phyloP scores from a whole-genome alignment of 805 yeast genomes.

The Candida lessepsii region DNA sequence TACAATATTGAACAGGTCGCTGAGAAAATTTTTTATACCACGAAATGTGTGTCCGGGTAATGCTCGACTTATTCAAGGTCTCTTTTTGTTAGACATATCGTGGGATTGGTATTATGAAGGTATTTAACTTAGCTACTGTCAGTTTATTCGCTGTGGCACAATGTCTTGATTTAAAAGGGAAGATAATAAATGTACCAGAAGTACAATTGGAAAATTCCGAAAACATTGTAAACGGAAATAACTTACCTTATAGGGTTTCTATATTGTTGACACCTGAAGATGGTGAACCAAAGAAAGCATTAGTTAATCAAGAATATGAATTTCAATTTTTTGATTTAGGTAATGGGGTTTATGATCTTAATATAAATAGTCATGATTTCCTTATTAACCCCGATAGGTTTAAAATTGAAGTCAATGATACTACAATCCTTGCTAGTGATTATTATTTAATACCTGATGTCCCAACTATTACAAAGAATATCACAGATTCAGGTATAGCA shows the following conservation, averaged over 20 bases:
- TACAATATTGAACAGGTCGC: conserved; percentile 33
- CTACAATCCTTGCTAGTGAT: conserved; percentile 22
- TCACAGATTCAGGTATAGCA: conserved; percentile 19
- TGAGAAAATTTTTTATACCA: conserved; percentile 7
- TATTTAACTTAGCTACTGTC: too few relatives aligned
- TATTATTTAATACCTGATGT: conserved; percentile 18
- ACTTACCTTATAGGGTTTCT: conserved; percentile 32
- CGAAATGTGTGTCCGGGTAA: conserved; percentile 5
- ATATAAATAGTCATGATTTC: conserved; percentile 37
- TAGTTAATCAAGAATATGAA: conserved; percentile 25
- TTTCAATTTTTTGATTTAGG: conserved; percentile 25
- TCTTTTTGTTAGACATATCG: too few relatives aligned
- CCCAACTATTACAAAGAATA: conserved; percentile 1
- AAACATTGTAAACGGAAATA: conserved; percentile 33
- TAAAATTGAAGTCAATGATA: conserved; percentile 24
- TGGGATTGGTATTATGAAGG: too few relatives aligned
- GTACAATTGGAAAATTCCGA: conserved; percentile 10
- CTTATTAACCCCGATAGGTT: conserved; percentile 24
- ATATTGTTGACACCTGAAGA: conserved; percentile 24
- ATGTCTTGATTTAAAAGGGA: conserved; percentile 17
- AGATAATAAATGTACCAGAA: conserved; percentile 28
- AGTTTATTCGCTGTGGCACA: not conserved
- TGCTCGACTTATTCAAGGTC: too few relatives aligned
- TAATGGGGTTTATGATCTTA: conserved; percentile 35
- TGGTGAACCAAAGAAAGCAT: conserved; percentile 11